phyloP scores from a whole-genome alignment of 345 rosid species.

The Dipteronia sinensis region DNA sequence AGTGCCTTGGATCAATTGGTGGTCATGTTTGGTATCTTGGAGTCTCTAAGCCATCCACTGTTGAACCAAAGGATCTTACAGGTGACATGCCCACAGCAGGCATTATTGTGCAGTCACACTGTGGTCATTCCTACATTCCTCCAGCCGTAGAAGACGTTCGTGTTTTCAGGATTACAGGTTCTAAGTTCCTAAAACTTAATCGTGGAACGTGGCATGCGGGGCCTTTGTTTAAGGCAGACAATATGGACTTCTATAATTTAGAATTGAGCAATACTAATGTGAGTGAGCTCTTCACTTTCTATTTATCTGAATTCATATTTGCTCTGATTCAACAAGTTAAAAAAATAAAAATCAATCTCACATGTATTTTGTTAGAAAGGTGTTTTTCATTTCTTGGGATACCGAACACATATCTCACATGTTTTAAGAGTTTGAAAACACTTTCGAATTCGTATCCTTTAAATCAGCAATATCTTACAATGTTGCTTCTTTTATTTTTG shows the following conservation, averaged over 20 bases:
- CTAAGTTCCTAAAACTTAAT: conserved; percentile 70
- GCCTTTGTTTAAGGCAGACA: conserved; percentile 52
- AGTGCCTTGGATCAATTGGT: conserved; percentile 84
- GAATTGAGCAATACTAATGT: conserved; percentile 86
- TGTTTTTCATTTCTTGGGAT: too few species aligned
- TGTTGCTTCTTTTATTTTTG: background rate
- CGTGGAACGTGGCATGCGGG: conserved; percentile 90
- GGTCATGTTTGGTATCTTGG: conserved; percentile 83
- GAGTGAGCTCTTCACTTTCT: conserved; percentile 26
- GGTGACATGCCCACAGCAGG: conserved; percentile 9
- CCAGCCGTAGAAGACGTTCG: conserved; percentile 58
- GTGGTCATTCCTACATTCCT: conserved; percentile 65
- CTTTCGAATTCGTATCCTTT: too few species aligned
- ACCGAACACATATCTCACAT: too few species aligned
- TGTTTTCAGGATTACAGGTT: conserved; percentile 64
- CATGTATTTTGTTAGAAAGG: too few species aligned
- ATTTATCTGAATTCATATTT: background rate
- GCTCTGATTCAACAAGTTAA: too few species aligned
- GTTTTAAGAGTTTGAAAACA: too few species aligned
- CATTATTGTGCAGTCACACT: conserved; percentile 31
- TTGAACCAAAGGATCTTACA: conserved; percentile 22
- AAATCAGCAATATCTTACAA: too few species aligned
- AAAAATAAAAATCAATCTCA: too few species aligned
- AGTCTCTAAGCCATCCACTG: conserved; percentile 67
- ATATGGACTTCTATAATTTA: conserved; percentile 80